Conservation (phyloP, 768 basidiomycete genomes). For the Rhizopogon sp. region DNA sequence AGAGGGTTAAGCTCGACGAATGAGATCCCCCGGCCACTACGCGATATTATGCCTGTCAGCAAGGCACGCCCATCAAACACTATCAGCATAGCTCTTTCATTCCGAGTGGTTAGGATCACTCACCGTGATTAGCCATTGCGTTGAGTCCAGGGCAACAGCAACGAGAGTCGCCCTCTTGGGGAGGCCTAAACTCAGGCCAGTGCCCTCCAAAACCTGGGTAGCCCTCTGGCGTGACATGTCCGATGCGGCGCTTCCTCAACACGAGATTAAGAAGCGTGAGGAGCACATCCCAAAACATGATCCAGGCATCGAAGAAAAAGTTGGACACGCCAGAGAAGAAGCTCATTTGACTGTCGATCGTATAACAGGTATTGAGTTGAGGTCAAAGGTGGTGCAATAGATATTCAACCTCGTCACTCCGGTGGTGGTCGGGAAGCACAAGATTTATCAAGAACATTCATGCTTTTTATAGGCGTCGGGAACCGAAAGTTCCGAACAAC, state of each 20-base stretch:
- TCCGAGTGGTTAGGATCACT: background rate
- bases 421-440: no score
- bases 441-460: background rate
- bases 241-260: slow-evolving; percentile 38
- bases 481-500: no score
- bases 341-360: background rate
- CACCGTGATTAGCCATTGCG: slow-evolving; percentile 82
- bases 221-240: slow-evolving; percentile 52
- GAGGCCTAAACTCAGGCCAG: slow-evolving; percentile 65
- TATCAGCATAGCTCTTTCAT: background rate
- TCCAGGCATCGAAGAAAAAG: slow-evolving; percentile 8
- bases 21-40: slow-evolving; percentile 64
- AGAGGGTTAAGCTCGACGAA: slow-evolving; percentile 41
- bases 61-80: background rate
- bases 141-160: slow-evolving; percentile 74
- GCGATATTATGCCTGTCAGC: slow-evolving; percentile 39
- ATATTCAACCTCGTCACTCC: background rate
- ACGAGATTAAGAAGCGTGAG: slow-evolving; percentile 50
- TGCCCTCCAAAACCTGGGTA: slow-evolving; percentile 54
- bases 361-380: background rate
- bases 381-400: no score
- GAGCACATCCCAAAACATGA: slow-evolving; percentile 48
- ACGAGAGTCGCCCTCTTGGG: slow-evolving; percentile 61
- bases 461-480: background rate
- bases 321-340: background rate